Conservation (phyloP, 2,329 filamentous ascomycete genomes). For the Colletotrichum sp. region DNA sequence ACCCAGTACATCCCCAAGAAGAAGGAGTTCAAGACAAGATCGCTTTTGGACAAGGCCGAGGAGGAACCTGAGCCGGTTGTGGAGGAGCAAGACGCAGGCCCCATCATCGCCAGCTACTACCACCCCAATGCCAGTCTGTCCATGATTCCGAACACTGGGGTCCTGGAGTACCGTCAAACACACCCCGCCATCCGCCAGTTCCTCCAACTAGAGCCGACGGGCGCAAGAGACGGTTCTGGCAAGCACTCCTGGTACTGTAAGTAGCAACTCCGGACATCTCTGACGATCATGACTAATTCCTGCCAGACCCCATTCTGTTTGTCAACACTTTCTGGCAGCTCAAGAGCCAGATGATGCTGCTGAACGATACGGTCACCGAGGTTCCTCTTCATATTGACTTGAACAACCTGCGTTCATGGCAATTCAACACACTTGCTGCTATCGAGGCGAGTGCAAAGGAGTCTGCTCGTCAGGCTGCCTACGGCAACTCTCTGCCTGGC, state of each 20-base stretch:
- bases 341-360: constrained; percentile 84
- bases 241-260: constrained; percentile 88
- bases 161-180: constrained; percentile 68
- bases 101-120: constrained; percentile 85
- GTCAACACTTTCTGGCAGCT: constrained; percentile 98
- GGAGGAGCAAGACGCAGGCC: constrained; percentile 61
- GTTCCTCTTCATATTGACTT: constrained; percentile 85
- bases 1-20: constrained; percentile 93
- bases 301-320: constrained; percentile 77
- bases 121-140: constrained; percentile 94
- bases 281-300: not conserved
- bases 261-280: constrained; percentile 24
- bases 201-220: constrained; percentile 78
- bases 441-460: constrained; percentile 90
- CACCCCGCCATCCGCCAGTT: constrained; percentile 80
- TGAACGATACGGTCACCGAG: constrained; percentile 87
- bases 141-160: constrained; percentile 81
- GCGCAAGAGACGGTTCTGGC: constrained; percentile 81
- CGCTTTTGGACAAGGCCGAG: constrained; percentile 67
- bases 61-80: constrained; percentile 59
- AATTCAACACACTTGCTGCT: constrained; percentile 83
- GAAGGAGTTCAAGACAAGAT: constrained; percentile 86
- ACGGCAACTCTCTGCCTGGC: constrained; percentile 72
- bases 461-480: constrained; percentile 77
- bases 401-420: constrained; percentile 84